phyloP scores from a whole-genome alignment of 2,329 filamentous ascomycete species.

The Venturia nashicola region DNA sequence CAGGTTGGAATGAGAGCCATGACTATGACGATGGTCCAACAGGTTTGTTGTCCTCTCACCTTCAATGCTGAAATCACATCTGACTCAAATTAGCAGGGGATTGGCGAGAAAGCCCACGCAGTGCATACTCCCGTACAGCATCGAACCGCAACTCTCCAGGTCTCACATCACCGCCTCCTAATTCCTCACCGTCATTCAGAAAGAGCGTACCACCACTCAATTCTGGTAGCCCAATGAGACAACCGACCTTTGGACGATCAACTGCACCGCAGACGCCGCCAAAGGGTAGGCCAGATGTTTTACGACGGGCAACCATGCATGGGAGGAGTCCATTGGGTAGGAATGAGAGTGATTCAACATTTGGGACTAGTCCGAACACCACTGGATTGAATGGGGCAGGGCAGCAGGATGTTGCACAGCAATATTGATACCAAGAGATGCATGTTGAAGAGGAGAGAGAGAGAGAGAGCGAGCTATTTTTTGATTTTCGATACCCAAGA shows the following conservation, averaged over 20 bases:
- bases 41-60: background rate
- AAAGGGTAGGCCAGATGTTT: background rate
- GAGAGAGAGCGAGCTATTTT: background rate
- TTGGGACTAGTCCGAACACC: slow-evolving; percentile 1
- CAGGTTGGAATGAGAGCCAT: background rate
- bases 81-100: background rate
- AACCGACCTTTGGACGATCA: background rate
- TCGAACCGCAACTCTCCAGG: slow-evolving; percentile 1
- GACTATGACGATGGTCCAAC: background rate
- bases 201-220: background rate
- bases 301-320: background rate
- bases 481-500: background rate
- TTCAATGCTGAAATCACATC: background rate
- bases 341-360: background rate
- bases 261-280: background rate
- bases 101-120: background rate
- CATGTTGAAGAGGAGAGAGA: background rate
- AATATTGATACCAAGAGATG: background rate
- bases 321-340: background rate
- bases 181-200: background rate
- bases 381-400: background rate
- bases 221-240: background rate
- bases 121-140: background rate
- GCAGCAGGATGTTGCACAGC: background rate
- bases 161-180: background rate